Evolutionary conservation across 169 alveolate genomes (phyloP), one percentile per base, ranked within the genome.

Genomic region (Plasmodium adleri): DNA sequence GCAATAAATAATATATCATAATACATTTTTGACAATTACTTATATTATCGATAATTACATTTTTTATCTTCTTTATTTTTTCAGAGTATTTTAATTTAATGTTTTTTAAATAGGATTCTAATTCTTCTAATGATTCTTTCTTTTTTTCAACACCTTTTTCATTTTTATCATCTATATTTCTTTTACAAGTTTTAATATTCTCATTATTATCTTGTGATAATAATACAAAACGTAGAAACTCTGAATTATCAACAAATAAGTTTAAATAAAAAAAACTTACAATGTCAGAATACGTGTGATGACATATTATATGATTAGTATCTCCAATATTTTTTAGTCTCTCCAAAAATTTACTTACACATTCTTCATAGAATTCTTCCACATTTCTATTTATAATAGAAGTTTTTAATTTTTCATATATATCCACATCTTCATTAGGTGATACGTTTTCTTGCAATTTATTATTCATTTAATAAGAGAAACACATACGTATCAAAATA

Each of bases 1-100:
- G 89, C 28, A 66, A 54, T 20, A 78, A 70, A 47, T 78, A 78
- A 32, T 78, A 78, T 49, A 78, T 67, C 89, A 78, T 78, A 58
- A 78, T 49, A 43, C 89, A 78, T 54, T 78, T 78, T 66, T 78
- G 78, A 32, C 89, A 78, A 56, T 28, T 78, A 24, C 52, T 76
- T 64, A 78, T 52, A 78, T 64, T 78, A 50, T 78, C 78, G 17
- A 26, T 50, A 64, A 78, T 78, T n/a, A 78, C 28, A 49, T 52
- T 66, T 49, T 64, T 64, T 64, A 78, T 50, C 13, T 66, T 78
- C 17, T 59, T 50, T 26, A 78, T 63, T 26, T 70, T 47, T 8
- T 78, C 52, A 13, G 26, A 49, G 52, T 78, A 24, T 13, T 52
- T 64, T 45, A 50, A 28, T 64, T 78, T 78, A 64, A 32, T 2